Evolutionary conservation across 2,329 filamentous ascomycete species (phyloP).

Genomic region (Xylariaceae sp.): DNA sequence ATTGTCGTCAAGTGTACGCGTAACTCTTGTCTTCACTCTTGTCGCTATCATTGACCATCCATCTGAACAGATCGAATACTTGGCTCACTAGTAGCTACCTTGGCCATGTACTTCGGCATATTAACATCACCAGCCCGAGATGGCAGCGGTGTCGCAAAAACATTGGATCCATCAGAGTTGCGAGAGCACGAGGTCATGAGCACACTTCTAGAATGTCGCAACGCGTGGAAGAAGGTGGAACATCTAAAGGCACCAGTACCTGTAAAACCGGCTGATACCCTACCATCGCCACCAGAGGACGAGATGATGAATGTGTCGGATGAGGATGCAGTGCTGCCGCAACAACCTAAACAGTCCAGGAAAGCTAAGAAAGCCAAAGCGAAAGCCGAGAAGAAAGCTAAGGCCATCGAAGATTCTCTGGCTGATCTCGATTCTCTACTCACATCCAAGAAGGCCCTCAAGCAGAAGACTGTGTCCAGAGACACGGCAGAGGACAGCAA

Average conservation of each 20-base stretch:
- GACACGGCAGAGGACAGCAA: slow-evolving; percentile 58
- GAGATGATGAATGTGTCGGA: slow-evolving; percentile 45
- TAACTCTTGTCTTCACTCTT: neutral
- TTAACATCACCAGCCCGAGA: slow-evolving; percentile 80
- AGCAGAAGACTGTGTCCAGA: slow-evolving; percentile 48
- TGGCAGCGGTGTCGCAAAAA: slow-evolving; percentile 57
- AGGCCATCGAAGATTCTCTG: slow-evolving; percentile 72
- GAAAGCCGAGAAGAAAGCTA: slow-evolving; percentile 52
- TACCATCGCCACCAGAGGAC: slow-evolving; percentile 38
- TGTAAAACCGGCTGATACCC: slow-evolving; percentile 23
- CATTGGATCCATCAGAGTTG: slow-evolving; percentile 78
- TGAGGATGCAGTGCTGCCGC: slow-evolving; percentile 39
- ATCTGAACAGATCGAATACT: slow-evolving; percentile 66
- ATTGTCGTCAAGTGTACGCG: slow-evolving; percentile 67
- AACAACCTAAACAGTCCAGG: slow-evolving; percentile 33
- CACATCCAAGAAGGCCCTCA: slow-evolving; percentile 52
- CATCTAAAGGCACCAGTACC: slow-evolving; percentile 60
- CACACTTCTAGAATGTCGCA: slow-evolving; percentile 77
- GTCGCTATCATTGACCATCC: neutral
- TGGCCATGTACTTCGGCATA: slow-evolving; percentile 94
- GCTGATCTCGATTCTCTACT: slow-evolving; percentile 73
- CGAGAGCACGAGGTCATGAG: slow-evolving; percentile 93
- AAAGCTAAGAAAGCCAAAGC: slow-evolving; percentile 46
- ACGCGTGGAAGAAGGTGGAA: slow-evolving; percentile 80
- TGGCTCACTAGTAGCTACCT: slow-evolving; percentile 82